Base-by-base conservation (phyloP, 495 filamentous ascomycete species). In the Filosporella fistucella region DNA sequence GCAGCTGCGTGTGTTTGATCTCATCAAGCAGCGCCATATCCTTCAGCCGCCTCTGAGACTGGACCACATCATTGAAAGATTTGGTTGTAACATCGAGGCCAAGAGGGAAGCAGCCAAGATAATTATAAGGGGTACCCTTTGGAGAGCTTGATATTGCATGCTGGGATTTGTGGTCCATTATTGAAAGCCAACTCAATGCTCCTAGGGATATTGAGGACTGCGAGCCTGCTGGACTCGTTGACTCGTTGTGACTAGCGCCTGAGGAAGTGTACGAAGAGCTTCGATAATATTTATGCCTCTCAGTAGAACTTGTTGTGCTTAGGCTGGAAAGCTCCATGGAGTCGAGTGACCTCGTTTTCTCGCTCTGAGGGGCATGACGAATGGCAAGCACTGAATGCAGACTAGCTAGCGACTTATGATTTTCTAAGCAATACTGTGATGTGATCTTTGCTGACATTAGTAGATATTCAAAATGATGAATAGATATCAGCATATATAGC, bases 91-190 rank as follows among this genome's bases (percentile, higher is more conserved):
- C 56, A 23, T 77, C 65, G 4, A 74, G 64, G 0, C 77, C 77
- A n/a, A 81, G 57, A 8, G 75, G 76, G 45, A 80, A 78, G 46
- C 77, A 80, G 10, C 77, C 77, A n/a, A 78, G 62, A 11, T 63
- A 47, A 13, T 62, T 67, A 54, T 72, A 78, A 14, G 69, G 61
- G 16, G 60, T 51, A 0, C 73, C 75, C 6, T 57, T 50, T 45
- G 70, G 64, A 0, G 76, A 79, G 12, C 70, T 59, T 3, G 44
- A 47, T 35, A 47, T 47, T 13, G 30, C 16, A 24, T 47, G 17
- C 2, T 20, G 3, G 37, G 29, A 10, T n/a, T 4, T 21, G n/a
- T 18, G n/a, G 20, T 47, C 44, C 30, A 36, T 5, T 3, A 47
- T 21, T n/a, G 44, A 47, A 10, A 47, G 29, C 44, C 44, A 47